Evolutionary conservation across 2,329 filamentous ascomycete genomes (phyloP).

Genomic region (Trichoderma sp.): DNA sequence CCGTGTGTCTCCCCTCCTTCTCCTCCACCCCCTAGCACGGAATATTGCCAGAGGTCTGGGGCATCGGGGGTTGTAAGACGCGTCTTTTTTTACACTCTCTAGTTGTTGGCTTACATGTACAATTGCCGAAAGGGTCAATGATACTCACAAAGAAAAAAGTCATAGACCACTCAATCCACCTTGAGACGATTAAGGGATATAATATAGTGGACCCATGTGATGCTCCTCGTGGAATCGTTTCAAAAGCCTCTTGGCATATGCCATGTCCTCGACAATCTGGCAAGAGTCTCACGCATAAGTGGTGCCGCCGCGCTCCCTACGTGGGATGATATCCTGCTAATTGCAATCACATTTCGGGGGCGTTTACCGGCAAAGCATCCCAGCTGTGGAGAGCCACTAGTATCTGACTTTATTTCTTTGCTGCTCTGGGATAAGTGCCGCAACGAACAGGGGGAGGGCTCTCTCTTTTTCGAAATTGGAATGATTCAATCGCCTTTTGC

Average conservation of each 20-base stretch:
- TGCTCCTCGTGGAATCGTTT: conserved; percentile 1
- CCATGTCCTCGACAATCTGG: conserved; percentile 1
- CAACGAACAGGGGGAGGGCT: neutral
- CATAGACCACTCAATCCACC: neutral
- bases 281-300: neutral
- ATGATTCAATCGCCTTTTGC: neutral
- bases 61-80: conserved; percentile 5
- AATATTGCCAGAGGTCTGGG: neutral
- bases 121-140: neutral
- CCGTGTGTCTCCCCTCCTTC: conserved; percentile 7
- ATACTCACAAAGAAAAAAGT: neutral
- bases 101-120: neutral
- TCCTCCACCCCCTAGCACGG: neutral
- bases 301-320: neutral
- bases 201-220: neutral
- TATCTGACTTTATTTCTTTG: conserved; percentile 14
- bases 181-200: conserved; percentile 12
- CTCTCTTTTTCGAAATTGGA: neutral
- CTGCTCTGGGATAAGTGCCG: conserved; percentile 18
- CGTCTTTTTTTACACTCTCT: neutral
- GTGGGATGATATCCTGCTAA: conserved; percentile 2
- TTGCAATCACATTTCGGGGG: neutral
- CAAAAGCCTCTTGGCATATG: neutral
- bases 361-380: conserved; percentile 3
- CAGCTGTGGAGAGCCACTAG: conserved; percentile 8